Evolutionary conservation across 176 grass and related monocot genomes (phyloP).

Genomic region (Zizania latifolia): DNA sequence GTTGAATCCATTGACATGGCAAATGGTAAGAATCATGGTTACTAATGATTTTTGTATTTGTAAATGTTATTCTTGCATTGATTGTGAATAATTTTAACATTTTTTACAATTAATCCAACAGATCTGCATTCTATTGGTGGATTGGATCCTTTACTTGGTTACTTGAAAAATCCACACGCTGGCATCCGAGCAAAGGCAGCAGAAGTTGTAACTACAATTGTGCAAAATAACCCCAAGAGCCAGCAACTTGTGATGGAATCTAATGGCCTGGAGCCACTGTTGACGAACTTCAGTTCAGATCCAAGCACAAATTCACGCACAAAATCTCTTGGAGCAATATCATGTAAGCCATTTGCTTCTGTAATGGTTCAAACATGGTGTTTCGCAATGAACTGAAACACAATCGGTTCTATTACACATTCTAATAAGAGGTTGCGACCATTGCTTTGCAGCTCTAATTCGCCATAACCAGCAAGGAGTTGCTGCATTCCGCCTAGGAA

Average conservation of each 20-base stretch:
- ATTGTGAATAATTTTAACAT: neutral
- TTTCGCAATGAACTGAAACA: neutral
- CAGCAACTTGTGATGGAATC: slow-evolving; percentile 84
- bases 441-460: slow-evolving; percentile 57
- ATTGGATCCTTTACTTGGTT: slow-evolving; percentile 71
- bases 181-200: slow-evolving; percentile 87
- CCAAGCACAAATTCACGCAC: slow-evolving; percentile 59
- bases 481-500: slow-evolving; percentile 84
- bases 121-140: slow-evolving; percentile 88
- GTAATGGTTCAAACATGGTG: neutral
- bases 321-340: slow-evolving; percentile 95
- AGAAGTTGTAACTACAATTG: slow-evolving; percentile 80
- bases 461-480: slow-evolving; percentile 65
- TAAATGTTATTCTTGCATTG: neutral
- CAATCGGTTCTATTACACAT: neutral
- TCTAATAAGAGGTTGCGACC: slow-evolving; percentile 3
- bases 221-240: slow-evolving; percentile 86
- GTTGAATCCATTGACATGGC: slow-evolving; percentile 75
- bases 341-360: slow-evolving; percentile 43
- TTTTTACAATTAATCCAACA: slow-evolving; percentile 26
- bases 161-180: slow-evolving; percentile 72
- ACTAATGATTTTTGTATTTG: neutral
- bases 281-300: slow-evolving; percentile 80
- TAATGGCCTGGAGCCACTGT: slow-evolving; percentile 70
- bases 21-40: slow-evolving; percentile 47